These are phyloP conservation scores for Lactifluus pinguis DNA, from an alignment of 768 basidiomycete genomes.

Conservation along the genomic window DNA sequence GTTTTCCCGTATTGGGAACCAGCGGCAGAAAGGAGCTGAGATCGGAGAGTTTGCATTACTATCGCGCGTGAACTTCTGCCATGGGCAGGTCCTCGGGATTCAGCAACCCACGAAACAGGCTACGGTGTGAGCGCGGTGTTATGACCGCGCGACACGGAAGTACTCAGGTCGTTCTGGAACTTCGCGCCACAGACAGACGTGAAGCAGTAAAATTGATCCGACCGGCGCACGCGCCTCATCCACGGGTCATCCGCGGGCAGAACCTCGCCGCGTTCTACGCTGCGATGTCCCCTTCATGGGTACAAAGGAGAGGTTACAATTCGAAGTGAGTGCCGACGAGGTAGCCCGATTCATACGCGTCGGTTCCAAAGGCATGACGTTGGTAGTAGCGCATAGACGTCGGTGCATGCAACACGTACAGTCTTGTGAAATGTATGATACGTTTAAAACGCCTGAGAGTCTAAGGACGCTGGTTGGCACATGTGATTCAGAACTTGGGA, in stretches of 20 bases:
- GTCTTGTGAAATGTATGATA: not conserved
- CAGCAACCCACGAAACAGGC: not conserved
- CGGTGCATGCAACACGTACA: constrained; percentile 21
- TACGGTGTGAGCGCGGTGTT: not conserved
- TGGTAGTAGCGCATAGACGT: constrained; percentile 61
- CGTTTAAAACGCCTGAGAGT: constrained; percentile 22
- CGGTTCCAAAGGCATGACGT: constrained; percentile 53
- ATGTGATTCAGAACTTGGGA: too few relatives aligned
- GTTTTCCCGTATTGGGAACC: constrained; percentile 25
- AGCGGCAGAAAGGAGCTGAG: constrained; percentile 26
- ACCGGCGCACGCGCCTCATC: too few relatives aligned
- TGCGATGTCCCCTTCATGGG: too few relatives aligned
- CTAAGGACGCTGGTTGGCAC: too few relatives aligned
- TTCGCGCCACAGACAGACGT: constrained; percentile 62
- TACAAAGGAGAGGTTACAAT: too few relatives aligned
- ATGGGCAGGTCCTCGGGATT: constrained; percentile 26
- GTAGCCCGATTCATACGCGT: too few relatives aligned
- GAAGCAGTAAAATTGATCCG: too few relatives aligned
- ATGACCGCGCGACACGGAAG: constrained; percentile 3
- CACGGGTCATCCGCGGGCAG: too few relatives aligned
- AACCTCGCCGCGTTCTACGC: too few relatives aligned
- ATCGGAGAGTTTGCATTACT: not conserved
- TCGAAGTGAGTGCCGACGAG: too few relatives aligned
- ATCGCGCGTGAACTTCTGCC: constrained; percentile 39
- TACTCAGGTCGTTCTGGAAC: constrained; percentile 18